Conservation (phyloP, 2,329 filamentous ascomycete species). For the Exophiala aquamarina region DNA sequence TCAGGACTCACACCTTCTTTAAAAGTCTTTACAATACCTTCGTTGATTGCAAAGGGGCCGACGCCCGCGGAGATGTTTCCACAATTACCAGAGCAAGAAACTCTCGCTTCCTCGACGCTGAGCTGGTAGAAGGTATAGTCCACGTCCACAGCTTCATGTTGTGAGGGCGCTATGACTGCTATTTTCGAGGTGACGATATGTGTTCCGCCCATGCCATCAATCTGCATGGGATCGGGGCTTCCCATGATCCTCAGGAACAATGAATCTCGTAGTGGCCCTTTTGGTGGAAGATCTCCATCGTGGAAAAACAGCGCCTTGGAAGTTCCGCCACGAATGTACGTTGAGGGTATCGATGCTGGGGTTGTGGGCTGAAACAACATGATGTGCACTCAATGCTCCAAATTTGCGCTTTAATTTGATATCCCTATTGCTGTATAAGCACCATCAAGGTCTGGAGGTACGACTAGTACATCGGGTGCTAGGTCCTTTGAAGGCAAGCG, state of each 20-base stretch:
- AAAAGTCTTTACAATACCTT: constrained; percentile 16
- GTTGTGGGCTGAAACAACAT: too few species aligned
- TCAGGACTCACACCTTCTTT: constrained; percentile 12
- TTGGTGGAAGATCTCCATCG: constrained; percentile 49
- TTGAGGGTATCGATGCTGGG: constrained; percentile 21
- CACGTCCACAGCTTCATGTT: constrained; percentile 55
- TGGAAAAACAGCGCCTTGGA: constrained; percentile 64
- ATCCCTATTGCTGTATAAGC: too few species aligned
- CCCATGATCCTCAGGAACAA: constrained; percentile 20
- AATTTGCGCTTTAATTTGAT: too few species aligned
- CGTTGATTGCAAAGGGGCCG: constrained; percentile 22
- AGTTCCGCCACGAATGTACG: constrained; percentile 67
- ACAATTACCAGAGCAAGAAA: constrained; percentile 16
- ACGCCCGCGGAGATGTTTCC: constrained; percentile 24
- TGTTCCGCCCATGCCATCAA: constrained; percentile 70
- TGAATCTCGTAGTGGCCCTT: constrained; percentile 12
- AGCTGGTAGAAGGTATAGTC: constrained; percentile 72
- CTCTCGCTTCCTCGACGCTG: constrained; percentile 54
- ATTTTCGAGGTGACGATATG: constrained; percentile 69
- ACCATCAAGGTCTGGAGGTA: too few species aligned
- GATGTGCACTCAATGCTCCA: too few species aligned
- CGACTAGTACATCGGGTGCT: too few species aligned
- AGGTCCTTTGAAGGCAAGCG: too few species aligned
- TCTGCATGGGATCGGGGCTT: constrained; percentile 56
- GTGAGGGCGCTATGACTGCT: constrained; percentile 60